phyloP scores from a whole-genome alignment of 1,284 basidiomycete species.

The Phellopilus nigrolimitatus region DNA sequence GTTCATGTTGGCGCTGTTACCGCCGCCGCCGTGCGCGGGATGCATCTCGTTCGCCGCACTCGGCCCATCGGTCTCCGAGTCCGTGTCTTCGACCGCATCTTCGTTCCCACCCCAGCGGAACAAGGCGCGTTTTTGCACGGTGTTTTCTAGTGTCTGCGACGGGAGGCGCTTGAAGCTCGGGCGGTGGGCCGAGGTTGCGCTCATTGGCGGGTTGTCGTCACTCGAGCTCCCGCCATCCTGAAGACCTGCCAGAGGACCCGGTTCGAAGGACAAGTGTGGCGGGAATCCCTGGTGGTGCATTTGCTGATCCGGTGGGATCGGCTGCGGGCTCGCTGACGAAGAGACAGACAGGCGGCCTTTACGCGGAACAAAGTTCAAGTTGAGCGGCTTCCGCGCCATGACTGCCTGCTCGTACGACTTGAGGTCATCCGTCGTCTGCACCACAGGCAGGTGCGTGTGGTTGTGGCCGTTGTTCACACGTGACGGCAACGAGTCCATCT shows the following conservation, averaged over 20 bases:
- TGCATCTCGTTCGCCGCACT: background rate
- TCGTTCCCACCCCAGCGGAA: conserved; percentile 33
- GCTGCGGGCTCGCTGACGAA: conserved; percentile 14
- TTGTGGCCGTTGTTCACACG: conserved; percentile 28
- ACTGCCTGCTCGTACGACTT: conserved; percentile 71
- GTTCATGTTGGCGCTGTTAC: background rate
- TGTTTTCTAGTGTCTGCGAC: conserved; percentile 62
- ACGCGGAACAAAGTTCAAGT: conserved; percentile 28
- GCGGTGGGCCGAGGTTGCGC: conserved; percentile 24
- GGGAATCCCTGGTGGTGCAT: background rate
- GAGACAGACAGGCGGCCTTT: conserved; percentile 10
- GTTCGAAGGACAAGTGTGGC: background rate
- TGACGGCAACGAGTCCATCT: conserved; percentile 29
- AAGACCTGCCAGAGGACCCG: conserved; percentile 7
- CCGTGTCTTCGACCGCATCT: conserved; percentile 26
- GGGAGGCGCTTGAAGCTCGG: conserved; percentile 69
- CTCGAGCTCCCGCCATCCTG: conserved; percentile 9
- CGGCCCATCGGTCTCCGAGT: conserved; percentile 14
- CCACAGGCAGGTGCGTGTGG: conserved; percentile 8
- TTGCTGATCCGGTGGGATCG: background rate
- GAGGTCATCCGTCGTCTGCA: conserved; percentile 49
- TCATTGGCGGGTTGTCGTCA: conserved; percentile 8
- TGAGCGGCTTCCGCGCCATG: conserved; percentile 45
- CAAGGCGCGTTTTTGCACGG: conserved; percentile 48
- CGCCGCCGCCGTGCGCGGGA: background rate